phyloP scores from a whole-genome alignment of 768 basidiomycete genomes.

The Phylloporus scabripes region DNA sequence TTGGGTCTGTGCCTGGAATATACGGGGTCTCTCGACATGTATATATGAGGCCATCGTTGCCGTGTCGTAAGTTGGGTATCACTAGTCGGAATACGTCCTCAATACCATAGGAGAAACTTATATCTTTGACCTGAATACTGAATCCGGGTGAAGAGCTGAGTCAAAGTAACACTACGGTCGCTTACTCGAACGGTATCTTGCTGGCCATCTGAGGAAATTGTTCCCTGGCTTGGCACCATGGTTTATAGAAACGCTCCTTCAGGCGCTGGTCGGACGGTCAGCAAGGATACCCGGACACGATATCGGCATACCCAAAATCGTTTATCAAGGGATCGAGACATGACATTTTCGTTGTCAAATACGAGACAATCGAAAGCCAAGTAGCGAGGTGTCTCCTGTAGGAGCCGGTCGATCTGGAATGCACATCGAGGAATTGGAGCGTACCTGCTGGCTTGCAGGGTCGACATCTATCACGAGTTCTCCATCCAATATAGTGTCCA shows the following conservation, averaged over 20 bases:
- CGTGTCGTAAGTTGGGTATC: constrained; percentile 83
- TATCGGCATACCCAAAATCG: constrained; percentile 75
- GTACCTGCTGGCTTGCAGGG: constrained; percentile 62
- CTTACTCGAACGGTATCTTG: constrained; percentile 79
- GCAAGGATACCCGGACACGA: background rate
- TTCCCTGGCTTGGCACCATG: constrained; percentile 63
- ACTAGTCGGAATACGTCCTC: constrained; percentile 81
- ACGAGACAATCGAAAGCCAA: constrained; percentile 94
- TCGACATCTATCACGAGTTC: constrained; percentile 92
- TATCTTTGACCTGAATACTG: constrained; percentile 85
- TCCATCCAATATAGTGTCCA: constrained; percentile 84
- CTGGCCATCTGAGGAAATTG: constrained; percentile 64
- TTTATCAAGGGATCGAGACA: constrained; percentile 75
- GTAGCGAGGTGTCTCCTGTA: constrained; percentile 73
- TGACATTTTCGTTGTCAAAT: constrained; percentile 79
- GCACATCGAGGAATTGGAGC: constrained; percentile 19
- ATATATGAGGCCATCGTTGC: constrained; percentile 94
- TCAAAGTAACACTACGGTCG: constrained; percentile 6
- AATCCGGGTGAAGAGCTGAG: constrained; percentile 5
- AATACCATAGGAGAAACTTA: constrained; percentile 81
- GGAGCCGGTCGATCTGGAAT: background rate
- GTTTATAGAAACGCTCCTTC: constrained; percentile 75
- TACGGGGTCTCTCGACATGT: constrained; percentile 87
- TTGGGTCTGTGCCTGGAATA: constrained; percentile 72
- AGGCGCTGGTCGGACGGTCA: constrained; percentile 39